Base-by-base conservation (phyloP, 2,329 filamentous ascomycete genomes). In the Alternaria triticimaculans region DNA sequence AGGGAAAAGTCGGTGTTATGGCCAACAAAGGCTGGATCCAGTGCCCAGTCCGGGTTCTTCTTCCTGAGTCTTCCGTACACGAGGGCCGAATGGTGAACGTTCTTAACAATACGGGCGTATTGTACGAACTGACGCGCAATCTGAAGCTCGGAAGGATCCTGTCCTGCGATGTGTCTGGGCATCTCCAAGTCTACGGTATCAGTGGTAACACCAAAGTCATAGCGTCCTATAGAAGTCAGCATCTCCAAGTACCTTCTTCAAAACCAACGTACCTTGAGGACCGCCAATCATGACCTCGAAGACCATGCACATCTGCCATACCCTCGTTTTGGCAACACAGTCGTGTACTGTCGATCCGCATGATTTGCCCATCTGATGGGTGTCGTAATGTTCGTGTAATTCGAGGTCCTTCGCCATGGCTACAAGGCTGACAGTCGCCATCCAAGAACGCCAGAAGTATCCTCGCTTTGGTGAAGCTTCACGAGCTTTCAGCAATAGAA, bases 401-500 rank as follows among this genome's bases (percentile, higher is more conserved):
- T 94, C 93, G 30, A 98, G 84, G 76, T 97, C 95, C 74, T 96
- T 96, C 25, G 89, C 93, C 93, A 98, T 97, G 50, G 94, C 91
- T 8, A 97, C 91, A 67, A 95, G 93, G 64, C 94, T 93, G 57
- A 97, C 95, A 20, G 97, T 89, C 6, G 92, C 93, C 89, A 97
- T 97, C 95, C 96, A 98, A 0, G 96, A 98, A 41, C 95, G 90
- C 81, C 96, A 98, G 80, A 96, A 98, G 77, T 98, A 98, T 1
- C 96, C 96, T 64, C 93, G 89, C 76, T 97, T 97, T 0, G 95
- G 94, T 9, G 92, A 89, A n/a, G 92, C 92, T 80, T 98, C 95
- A 67, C 94, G 88, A 1, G 95, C 96, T 79, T 98, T 98, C 46
- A 97, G 83, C 18, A 97, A 86, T 48, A 98, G 90, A 48, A 97